Evolutionary conservation across 306 rosid species (phyloP).

Genomic region (Begonia masoniana): DNA sequence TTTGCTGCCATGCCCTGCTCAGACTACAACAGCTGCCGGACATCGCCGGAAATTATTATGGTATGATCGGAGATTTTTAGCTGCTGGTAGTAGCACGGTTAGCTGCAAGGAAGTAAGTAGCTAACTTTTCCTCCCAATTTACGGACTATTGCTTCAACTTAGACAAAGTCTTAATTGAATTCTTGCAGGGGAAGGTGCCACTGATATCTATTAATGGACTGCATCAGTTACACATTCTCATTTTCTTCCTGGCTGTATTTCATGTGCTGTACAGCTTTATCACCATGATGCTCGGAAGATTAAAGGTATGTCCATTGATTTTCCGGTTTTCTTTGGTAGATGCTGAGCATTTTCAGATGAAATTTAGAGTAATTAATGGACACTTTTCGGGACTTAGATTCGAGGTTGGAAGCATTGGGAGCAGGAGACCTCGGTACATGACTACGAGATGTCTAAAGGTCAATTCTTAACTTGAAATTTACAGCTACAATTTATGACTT

Average conservation of each 20-base stretch:
- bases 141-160: background rate
- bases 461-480: constrained; percentile 5
- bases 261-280: constrained; percentile 76
- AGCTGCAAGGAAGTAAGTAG: constrained; percentile 47
- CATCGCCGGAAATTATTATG: constrained; percentile 49
- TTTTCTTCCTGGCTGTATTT: constrained; percentile 84
- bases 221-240: constrained; percentile 92
- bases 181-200: constrained; percentile 49
- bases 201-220: constrained; percentile 63
- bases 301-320: constrained; percentile 40
- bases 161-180: background rate
- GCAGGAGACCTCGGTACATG: constrained; percentile 59
- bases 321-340: background rate
- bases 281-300: constrained; percentile 97
- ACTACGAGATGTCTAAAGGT: constrained; percentile 75
- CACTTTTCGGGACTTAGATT: constrained; percentile 37
- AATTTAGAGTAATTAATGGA: too few relatives aligned
- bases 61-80: constrained; percentile 49
- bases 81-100: constrained; percentile 19
- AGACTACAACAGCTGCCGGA: constrained; percentile 7
- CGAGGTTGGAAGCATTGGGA: constrained; percentile 99
- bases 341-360: too few relatives aligned
- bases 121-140: constrained; percentile 4
- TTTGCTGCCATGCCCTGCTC: constrained; percentile 55
- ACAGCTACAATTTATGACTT: too few relatives aligned